These are phyloP conservation scores for Gnetum montanum DNA, from an alignment of 75 land plant genomes.

Conservation along the genomic window DNA sequence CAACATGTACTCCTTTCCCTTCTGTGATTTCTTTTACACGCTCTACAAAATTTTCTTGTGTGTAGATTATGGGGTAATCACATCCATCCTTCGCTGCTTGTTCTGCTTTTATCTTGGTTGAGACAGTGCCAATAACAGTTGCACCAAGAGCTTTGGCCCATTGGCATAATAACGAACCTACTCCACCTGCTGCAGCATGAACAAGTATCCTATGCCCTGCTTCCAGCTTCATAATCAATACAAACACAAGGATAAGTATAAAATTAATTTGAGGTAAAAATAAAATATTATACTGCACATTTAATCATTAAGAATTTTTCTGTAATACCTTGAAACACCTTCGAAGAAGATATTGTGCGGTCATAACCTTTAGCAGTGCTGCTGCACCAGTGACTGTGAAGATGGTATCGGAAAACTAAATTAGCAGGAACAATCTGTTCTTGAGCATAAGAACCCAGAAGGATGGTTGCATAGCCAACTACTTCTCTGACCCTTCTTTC, in stretches of 20 bases:
- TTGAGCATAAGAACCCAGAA: slow-evolving; percentile 83
- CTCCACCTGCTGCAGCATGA: slow-evolving; percentile 97
- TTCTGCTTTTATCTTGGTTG: slow-evolving; percentile 69
- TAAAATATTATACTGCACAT: too few relatives aligned
- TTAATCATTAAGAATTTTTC: background rate
- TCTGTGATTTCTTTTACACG: slow-evolving; percentile 76
- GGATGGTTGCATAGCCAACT: slow-evolving; percentile 74
- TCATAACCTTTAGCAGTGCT: slow-evolving; percentile 85
- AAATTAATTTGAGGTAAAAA: background rate
- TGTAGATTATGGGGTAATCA: slow-evolving; percentile 81
- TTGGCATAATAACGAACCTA: slow-evolving; percentile 81
- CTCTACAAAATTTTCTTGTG: slow-evolving; percentile 64
- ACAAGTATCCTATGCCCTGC: slow-evolving; percentile 79
- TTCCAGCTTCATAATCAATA: slow-evolving; percentile 54
- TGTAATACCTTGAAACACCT: slow-evolving; percentile 57
- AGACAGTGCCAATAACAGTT: slow-evolving; percentile 89
- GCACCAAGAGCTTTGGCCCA: slow-evolving; percentile 90
- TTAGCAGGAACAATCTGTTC: slow-evolving; percentile 81
- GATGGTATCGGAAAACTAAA: slow-evolving; percentile 46
- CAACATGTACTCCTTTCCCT: slow-evolving; percentile 84
- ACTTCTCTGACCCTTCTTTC: slow-evolving; percentile 69
- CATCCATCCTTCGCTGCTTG: slow-evolving; percentile 84
- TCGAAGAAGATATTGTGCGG: slow-evolving; percentile 74
- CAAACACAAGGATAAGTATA: background rate
- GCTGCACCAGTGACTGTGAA: slow-evolving; percentile 63